phyloP scores from a whole-genome alignment of 495 filamentous ascomycete species.

The Melanomma pulvis-pyrius region DNA sequence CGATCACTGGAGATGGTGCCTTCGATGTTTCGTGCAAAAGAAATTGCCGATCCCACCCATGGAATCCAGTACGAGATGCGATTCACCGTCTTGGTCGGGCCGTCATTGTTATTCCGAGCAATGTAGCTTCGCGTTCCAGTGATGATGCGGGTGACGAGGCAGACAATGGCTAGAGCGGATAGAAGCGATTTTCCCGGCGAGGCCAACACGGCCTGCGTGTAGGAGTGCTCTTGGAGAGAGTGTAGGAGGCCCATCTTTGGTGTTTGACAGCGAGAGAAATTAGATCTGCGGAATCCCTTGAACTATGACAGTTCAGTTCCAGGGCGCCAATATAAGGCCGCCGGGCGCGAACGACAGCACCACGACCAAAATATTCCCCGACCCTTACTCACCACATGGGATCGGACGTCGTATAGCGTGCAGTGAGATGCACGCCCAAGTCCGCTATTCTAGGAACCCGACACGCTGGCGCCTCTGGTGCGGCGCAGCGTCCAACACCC shows the following conservation, averaged over 20 bases:
- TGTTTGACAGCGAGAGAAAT: not conserved
- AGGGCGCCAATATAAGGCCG: not conserved
- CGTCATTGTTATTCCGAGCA: not conserved
- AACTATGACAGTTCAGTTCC: not conserved
- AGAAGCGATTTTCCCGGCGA: not conserved
- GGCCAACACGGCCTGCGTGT: not conserved
- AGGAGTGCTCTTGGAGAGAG: constrained; percentile 3
- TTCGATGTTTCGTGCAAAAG: constrained; percentile 23
- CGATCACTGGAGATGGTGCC: constrained; percentile 17
- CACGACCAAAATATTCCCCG: not conserved
- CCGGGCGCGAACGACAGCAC: not conserved
- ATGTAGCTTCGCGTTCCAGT: constrained; percentile 4
- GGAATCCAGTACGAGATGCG: constrained; percentile 21
- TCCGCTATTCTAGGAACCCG: not conserved
- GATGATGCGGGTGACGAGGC: constrained; percentile 16
- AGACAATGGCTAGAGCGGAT: not conserved
- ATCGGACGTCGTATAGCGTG: not conserved
- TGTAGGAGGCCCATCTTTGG: constrained; percentile 14
- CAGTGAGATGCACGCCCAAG: not conserved
- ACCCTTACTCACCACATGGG: not conserved
- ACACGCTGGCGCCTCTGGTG: not conserved
- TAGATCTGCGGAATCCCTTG: not conserved
- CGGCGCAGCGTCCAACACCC: not conserved
- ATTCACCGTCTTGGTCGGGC: constrained; percentile 8
- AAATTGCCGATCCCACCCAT: constrained; percentile 20